Evolutionary conservation across 139 green algal species (phyloP).

Genomic region (Closterium sp.): DNA sequence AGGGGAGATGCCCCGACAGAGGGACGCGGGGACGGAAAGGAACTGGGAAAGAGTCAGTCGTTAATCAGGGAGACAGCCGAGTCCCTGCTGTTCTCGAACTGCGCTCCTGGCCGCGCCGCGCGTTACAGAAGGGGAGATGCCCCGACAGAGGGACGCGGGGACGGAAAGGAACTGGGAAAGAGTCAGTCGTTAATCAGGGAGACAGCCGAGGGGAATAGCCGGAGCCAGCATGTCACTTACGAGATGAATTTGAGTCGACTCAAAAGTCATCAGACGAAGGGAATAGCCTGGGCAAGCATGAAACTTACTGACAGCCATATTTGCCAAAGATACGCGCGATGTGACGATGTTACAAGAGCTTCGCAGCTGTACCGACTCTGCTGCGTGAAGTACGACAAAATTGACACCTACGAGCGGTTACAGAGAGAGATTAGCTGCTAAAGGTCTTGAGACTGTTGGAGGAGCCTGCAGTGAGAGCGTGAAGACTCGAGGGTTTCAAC

Average conservation of each 20-base stretch:
- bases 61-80: neutral
- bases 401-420: no score
- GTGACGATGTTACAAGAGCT: neutral
- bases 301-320: neutral
- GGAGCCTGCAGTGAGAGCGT: no score
- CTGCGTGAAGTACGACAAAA: no score
- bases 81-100: constrained; percentile 92
- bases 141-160: neutral
- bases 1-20: neutral
- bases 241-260: no score
- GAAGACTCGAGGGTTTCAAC: no score
- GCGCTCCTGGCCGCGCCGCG: constrained; percentile 55
- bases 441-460: no score
- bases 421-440: no score
- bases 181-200: neutral
- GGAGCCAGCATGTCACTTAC: no score
- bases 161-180: neutral
- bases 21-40: neutral
- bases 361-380: no score
- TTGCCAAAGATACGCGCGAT: neutral
- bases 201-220: neutral
- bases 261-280: neutral
- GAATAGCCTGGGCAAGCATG: neutral
- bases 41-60: neutral
- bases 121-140: neutral